phyloP scores from a whole-genome alignment of 371 early-diverging fungal species.

The Rhizopus arrhizus region DNA sequence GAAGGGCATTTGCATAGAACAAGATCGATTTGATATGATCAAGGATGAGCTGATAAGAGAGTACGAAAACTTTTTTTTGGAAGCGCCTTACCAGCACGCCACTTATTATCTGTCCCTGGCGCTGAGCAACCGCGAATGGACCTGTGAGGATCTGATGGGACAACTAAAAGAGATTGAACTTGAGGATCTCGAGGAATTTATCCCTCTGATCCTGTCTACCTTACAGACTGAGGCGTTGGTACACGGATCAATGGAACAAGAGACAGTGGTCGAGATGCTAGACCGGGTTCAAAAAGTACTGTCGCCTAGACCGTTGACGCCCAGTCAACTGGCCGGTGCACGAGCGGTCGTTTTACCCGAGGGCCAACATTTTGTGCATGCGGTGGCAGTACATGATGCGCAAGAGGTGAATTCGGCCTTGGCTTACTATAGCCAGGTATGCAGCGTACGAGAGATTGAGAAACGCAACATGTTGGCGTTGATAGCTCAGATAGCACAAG shows the following conservation, averaged over 20 bases:
- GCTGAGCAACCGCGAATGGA: constrained; percentile 77
- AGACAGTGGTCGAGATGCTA: constrained; percentile 62
- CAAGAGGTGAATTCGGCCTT: constrained; percentile 86
- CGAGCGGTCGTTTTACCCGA: constrained; percentile 66
- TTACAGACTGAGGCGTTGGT: constrained; percentile 80
- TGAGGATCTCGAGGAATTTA: constrained; percentile 69
- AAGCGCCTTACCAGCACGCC: constrained; percentile 78
- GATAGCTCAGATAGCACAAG: constrained; percentile 74
- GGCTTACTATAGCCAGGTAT: constrained; percentile 73
- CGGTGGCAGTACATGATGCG: constrained; percentile 64
- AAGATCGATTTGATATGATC: constrained; percentile 73
- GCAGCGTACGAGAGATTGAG: constrained; percentile 49
- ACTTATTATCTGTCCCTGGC: constrained; percentile 69
- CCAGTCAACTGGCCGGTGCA: constrained; percentile 57
- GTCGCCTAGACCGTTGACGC: constrained; percentile 60
- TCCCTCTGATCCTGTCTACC: constrained; percentile 63
- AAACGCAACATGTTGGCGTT: constrained; percentile 66
- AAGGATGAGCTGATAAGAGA: constrained; percentile 66
- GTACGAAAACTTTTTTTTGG: constrained; percentile 70
- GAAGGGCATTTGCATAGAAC: constrained; percentile 60
- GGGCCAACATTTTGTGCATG: constrained; percentile 49
- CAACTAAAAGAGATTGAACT: constrained; percentile 59
- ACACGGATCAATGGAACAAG: constrained; percentile 76
- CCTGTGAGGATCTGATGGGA: constrained; percentile 70
- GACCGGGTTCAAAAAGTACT: constrained; percentile 54